Conservation (phyloP, 108 stramenopile genomes). For the Cyclotella kingstonii region DNA sequence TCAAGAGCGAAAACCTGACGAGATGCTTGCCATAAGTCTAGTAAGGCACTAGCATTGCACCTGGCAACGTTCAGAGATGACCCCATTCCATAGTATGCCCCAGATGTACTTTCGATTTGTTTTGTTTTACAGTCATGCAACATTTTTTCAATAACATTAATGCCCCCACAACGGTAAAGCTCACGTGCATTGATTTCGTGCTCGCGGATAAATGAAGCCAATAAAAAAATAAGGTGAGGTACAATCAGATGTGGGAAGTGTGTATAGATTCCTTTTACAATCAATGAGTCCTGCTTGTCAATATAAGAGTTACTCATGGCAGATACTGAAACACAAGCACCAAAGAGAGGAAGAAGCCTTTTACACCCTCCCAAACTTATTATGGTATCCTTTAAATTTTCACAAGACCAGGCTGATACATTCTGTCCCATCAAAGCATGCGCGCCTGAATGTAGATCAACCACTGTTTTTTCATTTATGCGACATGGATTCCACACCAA, state of each 20-base stretch:
- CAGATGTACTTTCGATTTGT: slow-evolving; percentile 7
- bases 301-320: neutral
- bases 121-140: slow-evolving; percentile 38
- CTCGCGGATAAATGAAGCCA: slow-evolving; percentile 67
- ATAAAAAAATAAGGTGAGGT: slow-evolving; percentile 46
- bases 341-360: slow-evolving; percentile 56
- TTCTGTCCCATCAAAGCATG: slow-evolving; percentile 37
- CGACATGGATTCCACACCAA: slow-evolving; percentile 74
- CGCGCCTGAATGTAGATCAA: slow-evolving; percentile 64
- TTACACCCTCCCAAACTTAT: slow-evolving; percentile 73
- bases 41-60: slow-evolving; percentile 51
- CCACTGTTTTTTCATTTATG: slow-evolving; percentile 20
- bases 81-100: slow-evolving; percentile 37
- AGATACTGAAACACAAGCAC: slow-evolving; percentile 18
- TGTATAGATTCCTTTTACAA: slow-evolving; percentile 12
- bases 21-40: slow-evolving; percentile 64
- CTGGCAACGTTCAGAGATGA: slow-evolving; percentile 28
- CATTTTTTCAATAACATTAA: slow-evolving; percentile 64
- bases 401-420: slow-evolving; percentile 49
- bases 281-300: neutral
- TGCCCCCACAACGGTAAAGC: slow-evolving; percentile 69
- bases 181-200: slow-evolving; percentile 69
- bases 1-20: slow-evolving; percentile 59
- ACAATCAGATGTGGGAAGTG: slow-evolving; percentile 20
- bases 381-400: slow-evolving; percentile 58